These are phyloP conservation scores for Penicillium diatomitis DNA, from an alignment of 495 filamentous ascomycete genomes.

Conservation along the genomic window DNA sequence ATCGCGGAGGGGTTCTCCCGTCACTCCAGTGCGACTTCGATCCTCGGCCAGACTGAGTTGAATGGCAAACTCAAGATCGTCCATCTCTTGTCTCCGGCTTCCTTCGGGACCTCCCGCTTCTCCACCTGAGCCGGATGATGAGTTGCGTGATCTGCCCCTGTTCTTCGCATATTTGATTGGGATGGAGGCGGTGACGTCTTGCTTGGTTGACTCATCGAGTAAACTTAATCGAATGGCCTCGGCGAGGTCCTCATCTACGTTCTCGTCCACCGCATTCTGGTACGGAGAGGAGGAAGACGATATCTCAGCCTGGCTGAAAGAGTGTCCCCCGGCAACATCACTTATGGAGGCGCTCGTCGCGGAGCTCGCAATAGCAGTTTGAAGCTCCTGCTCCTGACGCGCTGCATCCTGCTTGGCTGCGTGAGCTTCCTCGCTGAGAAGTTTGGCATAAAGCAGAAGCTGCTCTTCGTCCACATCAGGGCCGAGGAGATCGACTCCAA, in stretches of 20 bases:
- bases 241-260: conserved; percentile 67
- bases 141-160: conserved; percentile 6
- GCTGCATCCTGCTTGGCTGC: conserved; percentile 43
- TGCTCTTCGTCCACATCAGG: conserved; percentile 74
- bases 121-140: conserved; percentile 15
- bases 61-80: conserved; percentile 77
- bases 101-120: conserved; percentile 20
- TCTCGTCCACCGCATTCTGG: conserved; percentile 38
- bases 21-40: conserved; percentile 37
- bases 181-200: conserved; percentile 33
- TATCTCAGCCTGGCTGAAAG: conserved; percentile 41
- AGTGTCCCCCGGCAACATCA: conserved; percentile 35
- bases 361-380: conserved; percentile 37
- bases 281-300: conserved; percentile 31
- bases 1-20: not conserved
- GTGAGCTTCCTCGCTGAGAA: conserved; percentile 76
- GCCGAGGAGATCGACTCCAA: conserved; percentile 71
- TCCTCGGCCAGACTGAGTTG: conserved; percentile 79
- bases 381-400: conserved; percentile 35
- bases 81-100: conserved; percentile 44
- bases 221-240: conserved; percentile 74
- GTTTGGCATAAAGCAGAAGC: conserved; percentile 74
- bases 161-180: conserved; percentile 45
- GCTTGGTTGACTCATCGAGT: conserved; percentile 37
- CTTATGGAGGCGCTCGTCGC: conserved; percentile 34